These are phyloP conservation scores for Mortierella sp. DNA, from an alignment of 371 early-diverging fungal genomes.

Conservation along the genomic window DNA sequence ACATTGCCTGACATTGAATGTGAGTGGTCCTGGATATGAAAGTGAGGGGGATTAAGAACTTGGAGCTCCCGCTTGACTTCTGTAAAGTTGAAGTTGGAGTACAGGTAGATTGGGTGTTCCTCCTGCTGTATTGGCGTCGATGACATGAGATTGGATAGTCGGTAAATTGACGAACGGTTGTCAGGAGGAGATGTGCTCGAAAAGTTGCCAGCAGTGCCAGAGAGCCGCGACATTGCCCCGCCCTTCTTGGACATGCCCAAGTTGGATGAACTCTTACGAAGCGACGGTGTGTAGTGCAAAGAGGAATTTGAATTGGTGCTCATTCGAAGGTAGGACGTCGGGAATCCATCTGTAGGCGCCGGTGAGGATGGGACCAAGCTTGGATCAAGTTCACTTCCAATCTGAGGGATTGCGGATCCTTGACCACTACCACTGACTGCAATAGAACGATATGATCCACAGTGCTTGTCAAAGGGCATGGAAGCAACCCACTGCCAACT, in stretches of 20 bases:
- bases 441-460: constrained; percentile 84
- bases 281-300: constrained; percentile 33
- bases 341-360: constrained; percentile 36
- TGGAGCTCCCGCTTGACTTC: constrained; percentile 79
- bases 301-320: constrained; percentile 22
- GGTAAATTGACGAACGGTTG: constrained; percentile 46
- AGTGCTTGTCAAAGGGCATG: constrained; percentile 75
- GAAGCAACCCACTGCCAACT: constrained; percentile 75
- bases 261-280: constrained; percentile 52
- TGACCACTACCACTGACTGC: constrained; percentile 61
- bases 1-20: constrained; percentile 66
- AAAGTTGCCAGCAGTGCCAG: constrained; percentile 31
- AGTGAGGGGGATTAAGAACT: constrained; percentile 64
- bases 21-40: constrained; percentile 71
- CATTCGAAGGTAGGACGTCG: constrained; percentile 50
- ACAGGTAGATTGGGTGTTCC: constrained; percentile 68
- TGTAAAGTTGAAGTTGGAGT: constrained; percentile 85
- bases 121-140: constrained; percentile 44
- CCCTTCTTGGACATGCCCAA: constrained; percentile 43
- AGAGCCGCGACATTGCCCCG: constrained; percentile 52
- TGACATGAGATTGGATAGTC: constrained; percentile 34
- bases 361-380: constrained; percentile 23
- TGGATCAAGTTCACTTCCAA: constrained; percentile 48
- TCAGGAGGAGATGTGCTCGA: constrained; percentile 41
- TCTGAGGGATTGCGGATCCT: constrained; percentile 46